Evolutionary conservation across 2,329 filamentous ascomycete genomes (phyloP), one percentile per base, ranked within the genome.

Genomic region (Talaromyces sp.): DNA sequence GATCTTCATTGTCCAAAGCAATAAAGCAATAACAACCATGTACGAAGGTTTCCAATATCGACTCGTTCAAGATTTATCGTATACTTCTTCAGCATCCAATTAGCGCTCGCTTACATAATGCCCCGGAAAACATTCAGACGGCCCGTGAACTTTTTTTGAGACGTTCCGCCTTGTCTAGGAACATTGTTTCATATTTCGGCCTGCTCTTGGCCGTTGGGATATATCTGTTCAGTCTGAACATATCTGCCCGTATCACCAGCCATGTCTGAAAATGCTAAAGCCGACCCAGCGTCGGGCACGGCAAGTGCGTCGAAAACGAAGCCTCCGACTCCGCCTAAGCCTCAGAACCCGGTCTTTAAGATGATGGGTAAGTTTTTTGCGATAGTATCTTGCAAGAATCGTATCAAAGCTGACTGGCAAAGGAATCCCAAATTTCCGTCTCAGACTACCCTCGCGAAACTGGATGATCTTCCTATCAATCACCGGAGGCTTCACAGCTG

Each of bases 401-500:
- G 56, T 52, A n/a, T 7, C 52, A 27, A 35, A 45, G 45, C 41
- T 22, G 7, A 59, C 8, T 9, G 27, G 14, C 59, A 22, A 24
- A 89, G 94, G 94, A 65, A 82, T 99, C 65, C 94, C 94, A 60
- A 90, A 89, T 70, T 86, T 97, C 67, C 90, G 91, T 66, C 85
- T 88, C 71, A 92, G 88, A 78, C 87, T 99, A 19, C 95, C 95
- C 8, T 98, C 94, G 19, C 90, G 95, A 67, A 98, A 98, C 77
- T 99, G 95, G 95, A 87, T 95, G 80, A 97, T 99, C 73, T 99
- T 99, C 81, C 88, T 93, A 78, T 84, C 90, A 56, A 77, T 98
- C 63, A 89, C 90, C 11, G 89, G 89, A 62, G 87, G 91, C 56
- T 90, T 97, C 74, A 87, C 91, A 6, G 88, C 87, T 16, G 90